A percentile compares a stretch with the other conserved stretches of the same genome.
Evolutionary conservation across 73 alveolate species (phyloP).

Genomic region (Paramecium octaurelia): DNA sequence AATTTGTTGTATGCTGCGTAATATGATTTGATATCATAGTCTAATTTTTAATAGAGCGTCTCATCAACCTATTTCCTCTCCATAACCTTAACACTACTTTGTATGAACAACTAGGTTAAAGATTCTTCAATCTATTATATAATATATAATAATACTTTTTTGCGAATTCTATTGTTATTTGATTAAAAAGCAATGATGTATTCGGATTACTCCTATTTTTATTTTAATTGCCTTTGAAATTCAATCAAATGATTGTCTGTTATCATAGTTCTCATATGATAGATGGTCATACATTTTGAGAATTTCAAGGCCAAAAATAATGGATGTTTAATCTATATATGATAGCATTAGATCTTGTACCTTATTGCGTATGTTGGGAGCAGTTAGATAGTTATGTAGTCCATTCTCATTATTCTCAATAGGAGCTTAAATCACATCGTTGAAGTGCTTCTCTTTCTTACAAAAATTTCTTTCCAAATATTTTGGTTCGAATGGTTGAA

Average conservation of each 20-base stretch:
- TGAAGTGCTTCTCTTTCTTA: conserved; percentile 56
- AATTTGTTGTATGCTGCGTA: not conserved
- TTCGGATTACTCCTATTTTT: not conserved
- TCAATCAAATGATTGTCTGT: not conserved
- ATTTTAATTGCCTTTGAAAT: not conserved
- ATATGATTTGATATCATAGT: not conserved
- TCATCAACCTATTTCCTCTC: conserved; percentile 30
- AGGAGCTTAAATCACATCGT: conserved; percentile 36
- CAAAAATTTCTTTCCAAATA: conserved; percentile 49
- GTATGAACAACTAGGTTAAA: not conserved
- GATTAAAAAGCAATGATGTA: not conserved
- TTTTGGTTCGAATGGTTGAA: conserved; percentile 57
- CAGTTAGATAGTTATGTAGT: conserved; percentile 52
- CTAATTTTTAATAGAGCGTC: not conserved
- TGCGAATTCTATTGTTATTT: conserved; percentile 20
- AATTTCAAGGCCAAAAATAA: conserved; percentile 57
- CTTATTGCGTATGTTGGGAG: conserved; percentile 60
- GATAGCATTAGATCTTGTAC: not conserved
- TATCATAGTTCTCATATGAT: not conserved
- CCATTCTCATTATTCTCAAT: conserved; percentile 54
- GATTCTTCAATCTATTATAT: conserved; percentile 19
- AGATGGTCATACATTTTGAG: conserved; percentile 45
- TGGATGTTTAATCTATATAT: conserved; percentile 53
- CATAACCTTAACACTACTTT: not conserved
- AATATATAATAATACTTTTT: not conserved